These are phyloP conservation scores for Penicillium sp. DNA, from an alignment of 2,329 filamentous ascomycete species.

Conservation along the genomic window DNA sequence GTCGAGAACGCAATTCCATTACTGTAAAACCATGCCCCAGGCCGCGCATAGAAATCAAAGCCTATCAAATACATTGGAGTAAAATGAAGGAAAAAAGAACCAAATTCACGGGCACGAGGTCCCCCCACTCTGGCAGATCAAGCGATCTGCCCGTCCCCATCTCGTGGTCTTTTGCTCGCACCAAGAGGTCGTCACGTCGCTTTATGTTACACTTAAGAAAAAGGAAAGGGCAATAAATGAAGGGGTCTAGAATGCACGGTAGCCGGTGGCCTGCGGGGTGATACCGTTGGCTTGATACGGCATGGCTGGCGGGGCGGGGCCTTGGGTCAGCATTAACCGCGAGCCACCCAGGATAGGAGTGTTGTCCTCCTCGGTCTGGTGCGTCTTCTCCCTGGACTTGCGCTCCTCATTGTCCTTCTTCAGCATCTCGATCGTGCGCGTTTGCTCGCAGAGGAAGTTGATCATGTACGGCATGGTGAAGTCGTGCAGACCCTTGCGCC, in stretches of 20 bases:
- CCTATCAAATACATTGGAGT: constrained; percentile 25
- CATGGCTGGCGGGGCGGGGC: constrained; percentile 58
- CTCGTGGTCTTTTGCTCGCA: constrained; percentile 24
- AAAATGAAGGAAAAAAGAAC: constrained; percentile 14
- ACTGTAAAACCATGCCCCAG: constrained; percentile 11
- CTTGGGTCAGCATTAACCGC: constrained; percentile 93
- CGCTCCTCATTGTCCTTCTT: constrained; percentile 96
- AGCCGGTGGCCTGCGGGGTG: constrained; percentile 81
- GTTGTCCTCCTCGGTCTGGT: constrained; percentile 87
- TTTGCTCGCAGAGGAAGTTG: constrained; percentile 91
- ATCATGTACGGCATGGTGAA: constrained; percentile 99
- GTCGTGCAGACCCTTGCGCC: constrained; percentile 89
- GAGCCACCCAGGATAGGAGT: constrained; percentile 86
- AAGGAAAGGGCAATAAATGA: constrained; percentile 13
- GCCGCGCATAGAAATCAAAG: constrained; percentile 4
- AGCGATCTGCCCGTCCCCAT: constrained; percentile 8
- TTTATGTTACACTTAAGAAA: constrained; percentile 34
- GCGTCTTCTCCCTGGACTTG: constrained; percentile 65
- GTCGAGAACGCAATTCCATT: constrained; percentile 10
- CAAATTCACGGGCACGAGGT: constrained; percentile 22
- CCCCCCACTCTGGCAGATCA: constrained; percentile 5
- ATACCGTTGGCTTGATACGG: constrained; percentile 81
- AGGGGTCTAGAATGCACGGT: constrained; percentile 49
- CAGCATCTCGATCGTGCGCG: constrained; percentile 72
- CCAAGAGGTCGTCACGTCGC: constrained; percentile 28